Conservation (phyloP, 345 rosid species). For the Eucalyptus regnans region DNA sequence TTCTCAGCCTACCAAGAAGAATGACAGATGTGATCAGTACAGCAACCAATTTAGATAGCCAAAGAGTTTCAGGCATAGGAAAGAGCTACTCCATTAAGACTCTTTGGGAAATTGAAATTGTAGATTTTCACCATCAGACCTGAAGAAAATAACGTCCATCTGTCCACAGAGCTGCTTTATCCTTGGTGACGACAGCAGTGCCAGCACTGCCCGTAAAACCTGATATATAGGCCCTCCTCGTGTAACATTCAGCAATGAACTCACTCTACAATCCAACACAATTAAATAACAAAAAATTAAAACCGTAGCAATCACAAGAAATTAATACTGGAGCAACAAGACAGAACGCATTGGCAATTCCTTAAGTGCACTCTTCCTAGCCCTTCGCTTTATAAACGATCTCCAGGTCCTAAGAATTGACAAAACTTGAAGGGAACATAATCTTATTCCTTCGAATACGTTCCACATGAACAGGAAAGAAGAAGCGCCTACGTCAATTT, state of each 20-base stretch:
- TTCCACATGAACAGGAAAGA: background rate
- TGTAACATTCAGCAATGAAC: conserved; percentile 91
- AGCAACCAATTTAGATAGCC: background rate
- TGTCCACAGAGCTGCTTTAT: conserved; percentile 94
- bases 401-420: background rate
- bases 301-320: background rate
- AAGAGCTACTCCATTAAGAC: background rate
- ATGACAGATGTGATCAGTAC: background rate
- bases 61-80: background rate
- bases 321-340: background rate
- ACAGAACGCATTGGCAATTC: background rate
- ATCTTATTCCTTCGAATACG: background rate
- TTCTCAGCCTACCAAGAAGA: conserved; percentile 61
- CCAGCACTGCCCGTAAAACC: conserved; percentile 97
- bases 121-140: conserved; percentile 23
- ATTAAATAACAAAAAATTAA: background rate
- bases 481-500: background rate
- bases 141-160: conserved; percentile 98
- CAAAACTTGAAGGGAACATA: background rate
- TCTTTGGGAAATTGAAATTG: background rate
- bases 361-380: background rate
- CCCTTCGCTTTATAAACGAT: background rate
- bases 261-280: conserved; percentile 47
- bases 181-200: conserved; percentile 79
- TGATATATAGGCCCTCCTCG: conserved; percentile 71